phyloP scores from a whole-genome alignment of 345 rosid genomes.

The Carallia pectinifolia region DNA sequence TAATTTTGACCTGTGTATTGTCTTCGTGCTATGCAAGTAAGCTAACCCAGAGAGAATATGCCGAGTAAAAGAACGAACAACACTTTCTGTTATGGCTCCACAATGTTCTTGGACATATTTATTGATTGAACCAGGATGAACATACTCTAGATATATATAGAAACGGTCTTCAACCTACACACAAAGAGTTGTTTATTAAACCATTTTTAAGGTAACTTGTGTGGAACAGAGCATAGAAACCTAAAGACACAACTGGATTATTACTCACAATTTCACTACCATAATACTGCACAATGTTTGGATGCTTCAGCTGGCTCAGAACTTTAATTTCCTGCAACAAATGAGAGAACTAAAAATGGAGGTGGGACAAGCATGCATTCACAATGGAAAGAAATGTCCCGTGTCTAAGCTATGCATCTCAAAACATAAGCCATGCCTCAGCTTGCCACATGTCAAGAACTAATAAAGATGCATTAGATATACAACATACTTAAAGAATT shows the following conservation, averaged over 20 bases:
- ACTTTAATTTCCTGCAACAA: slow-evolving; percentile 77
- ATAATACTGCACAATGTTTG: slow-evolving; percentile 93
- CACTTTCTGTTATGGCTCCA: slow-evolving; percentile 91
- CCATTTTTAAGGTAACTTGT: not conserved
- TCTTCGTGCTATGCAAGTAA: slow-evolving; percentile 84
- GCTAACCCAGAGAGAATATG: slow-evolving; percentile 90
- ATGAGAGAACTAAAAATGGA: slow-evolving; percentile 17
- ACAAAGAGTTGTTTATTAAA: not conserved
- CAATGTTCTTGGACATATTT: slow-evolving; percentile 82
- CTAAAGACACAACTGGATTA: slow-evolving; percentile 17
- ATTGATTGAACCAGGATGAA: slow-evolving; percentile 95
- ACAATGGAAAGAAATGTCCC: slow-evolving; percentile 7
- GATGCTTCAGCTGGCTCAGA: slow-evolving; percentile 90
- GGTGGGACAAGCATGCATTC: not conserved
- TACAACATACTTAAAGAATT: not conserved
- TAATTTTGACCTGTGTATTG: slow-evolving; percentile 67
- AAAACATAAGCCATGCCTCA: too few species aligned
- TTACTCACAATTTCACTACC: slow-evolving; percentile 94
- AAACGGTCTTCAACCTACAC: slow-evolving; percentile 75
- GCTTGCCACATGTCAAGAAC: too few species aligned
- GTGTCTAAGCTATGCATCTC: not conserved
- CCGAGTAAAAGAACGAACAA: slow-evolving; percentile 87
- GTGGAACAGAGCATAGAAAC: not conserved
- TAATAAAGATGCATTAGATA: too few species aligned
- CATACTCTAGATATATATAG: slow-evolving; percentile 87